Evolutionary conservation across 768 basidiomycete species (phyloP), one percentile per base, ranked within the genome.

Genomic region (Leccinum incarnatum): DNA sequence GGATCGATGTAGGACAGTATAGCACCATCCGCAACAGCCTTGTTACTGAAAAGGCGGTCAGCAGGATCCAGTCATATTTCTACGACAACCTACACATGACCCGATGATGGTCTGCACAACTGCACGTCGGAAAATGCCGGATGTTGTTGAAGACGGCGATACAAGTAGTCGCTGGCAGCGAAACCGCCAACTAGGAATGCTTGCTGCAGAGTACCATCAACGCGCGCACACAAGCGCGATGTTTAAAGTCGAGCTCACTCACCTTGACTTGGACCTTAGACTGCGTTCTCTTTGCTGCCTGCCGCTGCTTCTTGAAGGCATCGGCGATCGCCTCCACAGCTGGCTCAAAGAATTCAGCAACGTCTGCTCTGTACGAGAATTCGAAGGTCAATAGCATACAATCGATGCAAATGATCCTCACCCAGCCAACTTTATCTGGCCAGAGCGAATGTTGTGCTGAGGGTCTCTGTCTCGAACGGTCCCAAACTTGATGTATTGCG

Each of bases 1-100:
- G 78, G 78, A 49, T 83, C 79, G 2, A 83, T 53, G 40, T 70
- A 72, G 58, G 63, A 76, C 11, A 67, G 71, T 4, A 75, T 62
- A 0, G 75, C 79, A 0, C 83, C 82, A 60, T 83, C 79, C 1
- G 83, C 80, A 14, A 83, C 80, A 0, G 81, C 83, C 70, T 74
- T 82, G 53, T 72, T 73, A 2, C 78, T 79, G 51, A 6, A 51
- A 11, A 30, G 1, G 6, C 15, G 15, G 54, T 51, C 37, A 70
- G 53, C 12, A 53, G 2, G 1, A 36, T 15, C 1, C n/a, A 34
- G 23, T 4, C 29, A 30, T 8, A 4, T 14, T 30, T n/a, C 1
- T 21, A 23, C 0, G 5, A 49, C 4, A 60, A 48, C 47, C 47
- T 66, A 83, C 84, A 78, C 73, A 57, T 81, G 78, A 42, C 75